A percentile compares a stretch with the other conserved stretches of the same genome.
phyloP scores from a whole-genome alignment of 805 yeast genomes.

The Myxozyma kluyveri region DNA sequence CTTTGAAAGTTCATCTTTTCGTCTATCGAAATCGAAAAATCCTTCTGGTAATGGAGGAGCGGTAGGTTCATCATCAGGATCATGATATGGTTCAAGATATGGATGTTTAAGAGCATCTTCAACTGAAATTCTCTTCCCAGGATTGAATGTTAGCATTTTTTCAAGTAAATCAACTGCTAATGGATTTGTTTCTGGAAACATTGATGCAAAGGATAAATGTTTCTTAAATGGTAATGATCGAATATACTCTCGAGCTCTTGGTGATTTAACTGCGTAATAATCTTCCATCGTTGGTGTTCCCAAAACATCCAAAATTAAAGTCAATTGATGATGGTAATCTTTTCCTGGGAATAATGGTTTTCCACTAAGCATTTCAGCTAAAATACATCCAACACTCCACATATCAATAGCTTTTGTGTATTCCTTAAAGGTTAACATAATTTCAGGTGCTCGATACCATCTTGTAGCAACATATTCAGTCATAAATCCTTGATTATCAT shows the following conservation, averaged over 20 bases:
- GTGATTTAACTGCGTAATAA: conserved; percentile 53
- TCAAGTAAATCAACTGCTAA: conserved; percentile 64
- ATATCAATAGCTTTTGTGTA: conserved; percentile 94
- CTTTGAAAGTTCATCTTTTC: conserved; percentile 72
- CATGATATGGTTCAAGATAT: conserved; percentile 83
- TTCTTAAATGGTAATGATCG: conserved; percentile 70
- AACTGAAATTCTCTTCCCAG: conserved; percentile 76
- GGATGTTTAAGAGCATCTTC: conserved; percentile 84
- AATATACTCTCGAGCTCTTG: conserved; percentile 85
- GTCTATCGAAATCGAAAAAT: conserved; percentile 84
- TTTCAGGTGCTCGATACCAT: conserved; percentile 98
- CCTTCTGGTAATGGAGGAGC: conserved; percentile 80
- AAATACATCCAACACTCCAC: conserved; percentile 95
- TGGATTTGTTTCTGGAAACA: conserved; percentile 54
- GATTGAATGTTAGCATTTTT: conserved; percentile 77
- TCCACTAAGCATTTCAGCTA: conserved; percentile 85
- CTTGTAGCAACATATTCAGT: conserved; percentile 97
- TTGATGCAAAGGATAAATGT: conserved; percentile 52
- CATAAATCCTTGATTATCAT: conserved; percentile 75
- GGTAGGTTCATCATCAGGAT: conserved; percentile 88
- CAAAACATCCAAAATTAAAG: conserved; percentile 75
- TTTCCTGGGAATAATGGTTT: conserved; percentile 90
- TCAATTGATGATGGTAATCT: conserved; percentile 87
- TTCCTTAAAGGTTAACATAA: conserved; percentile 90
- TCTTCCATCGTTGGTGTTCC: conserved; percentile 88